Conservation (phyloP, 179 eudicot genomes). For the Gypsophila paniculata region DNA sequence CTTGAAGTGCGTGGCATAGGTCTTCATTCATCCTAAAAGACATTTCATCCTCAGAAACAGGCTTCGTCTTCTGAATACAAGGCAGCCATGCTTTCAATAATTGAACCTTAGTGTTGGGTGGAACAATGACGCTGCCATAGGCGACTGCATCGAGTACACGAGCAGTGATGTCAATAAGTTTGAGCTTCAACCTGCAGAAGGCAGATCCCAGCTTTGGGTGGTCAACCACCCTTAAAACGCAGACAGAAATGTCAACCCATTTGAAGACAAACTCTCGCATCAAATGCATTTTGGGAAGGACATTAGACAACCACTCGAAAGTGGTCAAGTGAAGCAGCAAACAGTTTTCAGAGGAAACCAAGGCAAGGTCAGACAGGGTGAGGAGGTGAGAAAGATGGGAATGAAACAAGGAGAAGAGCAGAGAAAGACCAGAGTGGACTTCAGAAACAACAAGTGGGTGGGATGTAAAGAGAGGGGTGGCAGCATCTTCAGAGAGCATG, state of each 20-base stretch:
- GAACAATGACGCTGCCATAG: slow-evolving; percentile 66
- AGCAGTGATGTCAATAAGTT: slow-evolving; percentile 55
- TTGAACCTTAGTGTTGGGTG: slow-evolving; percentile 42
- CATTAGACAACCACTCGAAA: slow-evolving; percentile 70
- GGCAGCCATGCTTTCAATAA: slow-evolving; percentile 72
- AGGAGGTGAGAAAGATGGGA: slow-evolving; percentile 41
- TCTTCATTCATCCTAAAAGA: slow-evolving; percentile 73
- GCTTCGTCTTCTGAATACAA: slow-evolving; percentile 62
- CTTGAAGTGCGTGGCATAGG: slow-evolving; percentile 63
- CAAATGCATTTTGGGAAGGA: slow-evolving; percentile 63
- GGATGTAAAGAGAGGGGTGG: slow-evolving; percentile 46
- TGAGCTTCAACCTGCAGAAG: slow-evolving; percentile 62
- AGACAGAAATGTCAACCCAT: slow-evolving; percentile 58
- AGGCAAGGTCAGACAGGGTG: slow-evolving; percentile 26
- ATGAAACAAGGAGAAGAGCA: slow-evolving; percentile 42
- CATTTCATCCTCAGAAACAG: slow-evolving; percentile 48
- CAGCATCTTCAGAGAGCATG: slow-evolving; percentile 78
- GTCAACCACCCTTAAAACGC: slow-evolving; percentile 31
- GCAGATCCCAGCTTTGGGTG: slow-evolving; percentile 40
- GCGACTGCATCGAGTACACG: slow-evolving; percentile 80
- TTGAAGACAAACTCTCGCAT: slow-evolving; percentile 64
- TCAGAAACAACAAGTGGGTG: slow-evolving; percentile 54
- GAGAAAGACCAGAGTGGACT: slow-evolving; percentile 47
- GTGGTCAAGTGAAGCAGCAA: slow-evolving; percentile 41
- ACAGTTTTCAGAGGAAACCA: slow-evolving; percentile 33